Evolutionary conservation across 495 filamentous ascomycete genomes (phyloP).

Genomic region (Tirmania nivea): DNA sequence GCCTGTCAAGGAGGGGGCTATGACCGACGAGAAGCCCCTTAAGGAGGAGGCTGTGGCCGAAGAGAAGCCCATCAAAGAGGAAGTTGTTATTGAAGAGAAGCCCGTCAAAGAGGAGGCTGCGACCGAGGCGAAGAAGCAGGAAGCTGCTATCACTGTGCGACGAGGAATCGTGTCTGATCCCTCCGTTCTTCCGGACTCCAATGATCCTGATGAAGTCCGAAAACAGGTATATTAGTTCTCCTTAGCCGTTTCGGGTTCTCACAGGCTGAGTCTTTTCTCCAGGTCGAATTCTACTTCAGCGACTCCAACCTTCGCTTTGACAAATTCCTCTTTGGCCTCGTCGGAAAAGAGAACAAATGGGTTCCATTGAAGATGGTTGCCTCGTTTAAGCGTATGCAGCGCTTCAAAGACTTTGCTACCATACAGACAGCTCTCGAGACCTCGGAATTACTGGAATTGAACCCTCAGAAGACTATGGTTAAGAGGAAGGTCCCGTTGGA

Average conservation of each 20-base stretch:
- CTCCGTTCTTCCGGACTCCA: slow-evolving; percentile 35
- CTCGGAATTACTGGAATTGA: slow-evolving; percentile 42
- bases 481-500: slow-evolving; percentile 50
- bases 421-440: slow-evolving; percentile 63
- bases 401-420: slow-evolving; percentile 62
- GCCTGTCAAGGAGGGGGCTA: slow-evolving; percentile 10
- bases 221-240: slow-evolving; percentile 38
- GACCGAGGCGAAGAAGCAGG: neutral
- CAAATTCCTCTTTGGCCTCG: slow-evolving; percentile 57
- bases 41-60: neutral
- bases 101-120: neutral
- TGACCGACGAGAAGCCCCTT: slow-evolving; percentile 19
- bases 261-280: neutral
- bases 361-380: slow-evolving; percentile 53
- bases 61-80: slow-evolving; percentile 10
- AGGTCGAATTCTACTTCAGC: slow-evolving; percentile 97
- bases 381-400: slow-evolving; percentile 82
- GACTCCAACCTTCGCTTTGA: slow-evolving; percentile 78
- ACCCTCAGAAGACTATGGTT: slow-evolving; percentile 36
- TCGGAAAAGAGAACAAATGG: slow-evolving; percentile 56
- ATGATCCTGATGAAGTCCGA: slow-evolving; percentile 56
- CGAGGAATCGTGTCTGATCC: slow-evolving; percentile 38
- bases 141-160: neutral
- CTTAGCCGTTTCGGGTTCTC: neutral
- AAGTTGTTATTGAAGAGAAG: neutral